phyloP scores from a whole-genome alignment of 2,329 filamentous ascomycete genomes.

The Curvularia sp. region DNA sequence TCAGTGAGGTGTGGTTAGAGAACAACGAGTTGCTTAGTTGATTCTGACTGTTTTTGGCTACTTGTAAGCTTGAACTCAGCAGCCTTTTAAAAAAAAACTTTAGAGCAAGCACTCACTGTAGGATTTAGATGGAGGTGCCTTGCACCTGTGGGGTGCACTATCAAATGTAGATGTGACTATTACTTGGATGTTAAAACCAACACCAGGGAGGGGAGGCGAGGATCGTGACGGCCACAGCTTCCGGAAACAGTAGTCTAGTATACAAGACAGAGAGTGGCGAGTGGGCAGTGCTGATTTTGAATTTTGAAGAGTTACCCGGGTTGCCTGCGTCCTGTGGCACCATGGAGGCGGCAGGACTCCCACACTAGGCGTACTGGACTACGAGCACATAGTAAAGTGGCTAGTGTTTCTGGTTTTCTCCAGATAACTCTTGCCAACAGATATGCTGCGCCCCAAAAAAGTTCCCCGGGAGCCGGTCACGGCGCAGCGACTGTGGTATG shows the following conservation, averaged over 20 bases:
- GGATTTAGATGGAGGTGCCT: background rate
- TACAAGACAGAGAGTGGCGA: too few species aligned
- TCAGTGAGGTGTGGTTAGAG: background rate
- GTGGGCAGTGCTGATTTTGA: too few species aligned
- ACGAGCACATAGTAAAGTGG: background rate
- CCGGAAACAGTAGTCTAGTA: background rate
- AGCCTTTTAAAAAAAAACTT: background rate
- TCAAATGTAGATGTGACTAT: background rate
- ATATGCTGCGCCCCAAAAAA: background rate
- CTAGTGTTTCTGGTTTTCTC: background rate
- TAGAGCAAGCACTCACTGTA: background rate
- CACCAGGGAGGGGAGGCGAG: background rate
- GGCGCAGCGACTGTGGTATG: background rate
- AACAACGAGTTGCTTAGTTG: background rate
- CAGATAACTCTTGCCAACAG: background rate
- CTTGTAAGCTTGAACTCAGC: background rate
- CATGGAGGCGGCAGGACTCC: background rate
- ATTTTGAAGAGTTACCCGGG: background rate
- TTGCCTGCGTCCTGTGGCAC: background rate
- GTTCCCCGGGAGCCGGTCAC: background rate
- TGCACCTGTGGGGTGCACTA: background rate
- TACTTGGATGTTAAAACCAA: background rate
- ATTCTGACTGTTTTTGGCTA: background rate
- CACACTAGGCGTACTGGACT: background rate
- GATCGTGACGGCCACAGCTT: background rate